Evolutionary conservation across 345 rosid species (phyloP).

Genomic region (Cardamine occulta): DNA sequence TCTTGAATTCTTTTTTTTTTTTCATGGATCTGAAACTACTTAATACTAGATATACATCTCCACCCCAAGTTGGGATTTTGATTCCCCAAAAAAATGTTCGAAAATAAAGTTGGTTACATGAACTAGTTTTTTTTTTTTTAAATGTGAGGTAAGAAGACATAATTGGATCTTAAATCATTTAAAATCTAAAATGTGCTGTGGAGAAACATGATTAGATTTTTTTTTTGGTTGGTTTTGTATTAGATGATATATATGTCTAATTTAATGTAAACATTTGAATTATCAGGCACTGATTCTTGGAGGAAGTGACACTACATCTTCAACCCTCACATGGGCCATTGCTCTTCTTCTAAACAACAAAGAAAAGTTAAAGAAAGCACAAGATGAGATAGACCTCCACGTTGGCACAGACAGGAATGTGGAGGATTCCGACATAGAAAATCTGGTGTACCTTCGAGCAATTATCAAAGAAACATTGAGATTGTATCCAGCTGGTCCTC

Average conservation of each 20-base stretch:
- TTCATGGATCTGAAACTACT: not conserved
- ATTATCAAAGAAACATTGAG: slow-evolving; percentile 65
- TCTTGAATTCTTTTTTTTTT: not conserved
- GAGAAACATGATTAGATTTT: not conserved
- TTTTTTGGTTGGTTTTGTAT: no score
- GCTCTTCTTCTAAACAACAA: slow-evolving; percentile 61
- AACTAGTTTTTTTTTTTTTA: no score
- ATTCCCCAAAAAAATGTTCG: not conserved
- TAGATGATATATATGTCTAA: not conserved
- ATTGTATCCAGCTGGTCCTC: slow-evolving; percentile 63
- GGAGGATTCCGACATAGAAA: slow-evolving; percentile 55
- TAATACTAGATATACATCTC: not conserved
- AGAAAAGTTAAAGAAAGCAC: slow-evolving; percentile 48
- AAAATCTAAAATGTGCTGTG: not conserved
- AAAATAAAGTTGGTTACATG: not conserved
- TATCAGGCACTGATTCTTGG: slow-evolving; percentile 57
- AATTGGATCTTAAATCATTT: not conserved
- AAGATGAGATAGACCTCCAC: slow-evolving; percentile 54
- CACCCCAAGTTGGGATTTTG: not conserved
- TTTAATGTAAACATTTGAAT: not conserved
- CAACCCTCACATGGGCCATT: slow-evolving; percentile 64
- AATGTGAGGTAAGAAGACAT: not conserved
- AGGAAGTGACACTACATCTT: slow-evolving; percentile 53
- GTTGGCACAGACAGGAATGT: slow-evolving; percentile 57
- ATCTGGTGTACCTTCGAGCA: slow-evolving; percentile 59